Conservation (phyloP, 306 rosid genomes). For the Castanea sativa region DNA sequence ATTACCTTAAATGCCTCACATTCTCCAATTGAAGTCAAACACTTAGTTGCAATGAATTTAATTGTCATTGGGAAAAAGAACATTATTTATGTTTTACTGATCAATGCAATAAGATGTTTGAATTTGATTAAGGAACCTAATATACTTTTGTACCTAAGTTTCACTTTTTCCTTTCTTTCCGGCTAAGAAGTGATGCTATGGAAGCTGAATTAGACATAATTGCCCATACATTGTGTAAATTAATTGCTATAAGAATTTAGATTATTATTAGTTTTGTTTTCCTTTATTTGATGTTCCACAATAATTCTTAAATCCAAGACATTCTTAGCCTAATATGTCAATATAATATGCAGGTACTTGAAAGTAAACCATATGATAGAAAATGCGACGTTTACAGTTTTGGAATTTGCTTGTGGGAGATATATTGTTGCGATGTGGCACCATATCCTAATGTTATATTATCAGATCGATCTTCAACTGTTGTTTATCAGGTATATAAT, state of each 20-base stretch:
- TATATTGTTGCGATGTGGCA: not conserved
- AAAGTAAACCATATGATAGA: not conserved
- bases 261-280: not conserved
- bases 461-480: not conserved
- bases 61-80: too few species aligned
- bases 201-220: not conserved
- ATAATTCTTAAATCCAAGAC: not conserved
- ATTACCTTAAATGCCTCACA: too few species aligned
- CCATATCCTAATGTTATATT: not conserved
- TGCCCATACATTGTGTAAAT: not conserved
- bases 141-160: too few species aligned
- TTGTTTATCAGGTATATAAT: not conserved
- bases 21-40: too few species aligned
- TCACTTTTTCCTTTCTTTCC: too few species aligned
- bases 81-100: too few species aligned
- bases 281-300: not conserved
- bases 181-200: not conserved
- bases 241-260: not conserved
- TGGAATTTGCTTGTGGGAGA: constrained; percentile 22
- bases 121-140: too few species aligned
- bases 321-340: too few species aligned
- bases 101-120: too few species aligned
- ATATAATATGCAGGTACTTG: constrained; percentile 6
- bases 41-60: too few species aligned
- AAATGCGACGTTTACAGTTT: constrained; percentile 19